Base-by-base conservation (phyloP, 2,329 filamentous ascomycete genomes). In the Coniochaeta sp. region DNA sequence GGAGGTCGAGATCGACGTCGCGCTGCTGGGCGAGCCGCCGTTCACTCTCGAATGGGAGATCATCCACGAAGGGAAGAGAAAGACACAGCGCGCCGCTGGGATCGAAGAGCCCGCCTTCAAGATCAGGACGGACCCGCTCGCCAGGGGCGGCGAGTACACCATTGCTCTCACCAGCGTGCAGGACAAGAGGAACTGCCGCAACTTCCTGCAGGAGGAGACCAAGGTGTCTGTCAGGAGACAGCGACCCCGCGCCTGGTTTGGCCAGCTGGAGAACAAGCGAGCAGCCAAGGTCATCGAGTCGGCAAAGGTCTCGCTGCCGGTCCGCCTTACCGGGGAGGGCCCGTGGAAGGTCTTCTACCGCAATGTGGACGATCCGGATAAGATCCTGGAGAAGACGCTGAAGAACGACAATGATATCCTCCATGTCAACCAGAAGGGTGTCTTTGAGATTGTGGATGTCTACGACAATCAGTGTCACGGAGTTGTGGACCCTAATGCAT, bases 31-130 rank as follows among this genome's bases (percentile, higher is more conserved):
- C 47, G 92, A 98, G 67, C 82, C 87, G 19, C 95, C 96, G 0
- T 98, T 93, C 80, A 89, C 82, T 24, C 76, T 99, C 43, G 92
- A 98, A 70, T 99, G 96, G 77, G 95, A 98, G 73, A 79, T 97
- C 44, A 84, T 97, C 8, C 90, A 98, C 73, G 90, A 92, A 60
- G 93, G 93, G 60, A 96, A 90, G 74, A 86, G 93, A 59, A 87
- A 85, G 64, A 88, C 89, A 58, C 82, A 89, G 66, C 83, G 81
- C 60, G 79, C 85, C 28, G 79, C 83, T 1, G 79, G 83, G 60
- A 89, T 96, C 60, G 79, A 86, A 26, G 79, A 77, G 1, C 78
- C 84, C 57, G 75, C 79, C 24, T 87, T 88, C 70, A 88, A 81
- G 40, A 92, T 99, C 70, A 84, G 84, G 64, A 97, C 93, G 0